phyloP scores from a whole-genome alignment of 768 basidiomycete species.

The Naematelia aurantialba region DNA sequence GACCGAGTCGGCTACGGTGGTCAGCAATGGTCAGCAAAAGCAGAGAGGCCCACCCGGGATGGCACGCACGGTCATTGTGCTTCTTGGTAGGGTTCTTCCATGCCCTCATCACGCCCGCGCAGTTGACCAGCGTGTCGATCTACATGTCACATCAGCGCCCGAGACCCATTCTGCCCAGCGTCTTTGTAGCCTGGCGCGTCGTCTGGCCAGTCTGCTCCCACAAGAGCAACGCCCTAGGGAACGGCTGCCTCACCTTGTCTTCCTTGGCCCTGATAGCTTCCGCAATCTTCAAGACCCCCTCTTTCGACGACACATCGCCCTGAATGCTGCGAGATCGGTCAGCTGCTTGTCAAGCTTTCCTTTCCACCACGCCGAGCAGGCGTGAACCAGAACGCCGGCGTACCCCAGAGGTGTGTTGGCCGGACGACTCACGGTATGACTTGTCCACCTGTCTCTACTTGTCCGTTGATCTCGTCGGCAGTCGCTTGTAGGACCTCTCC shows the following conservation, averaged over 20 bases:
- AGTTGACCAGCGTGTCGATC: slow-evolving; percentile 34
- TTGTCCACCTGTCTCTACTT: slow-evolving; percentile 6
- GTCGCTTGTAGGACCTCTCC: slow-evolving; percentile 32
- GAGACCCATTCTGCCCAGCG: too few species aligned
- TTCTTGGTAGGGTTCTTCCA: slow-evolving; percentile 18
- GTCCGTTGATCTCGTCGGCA: slow-evolving; percentile 28
- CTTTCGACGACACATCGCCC: slow-evolving; percentile 41
- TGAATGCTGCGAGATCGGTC: slow-evolving; percentile 18
- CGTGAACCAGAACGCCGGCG: background rate
- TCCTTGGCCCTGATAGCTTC: slow-evolving; percentile 22
- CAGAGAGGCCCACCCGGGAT: too few species aligned
- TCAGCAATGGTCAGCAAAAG: background rate
- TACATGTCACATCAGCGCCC: background rate
- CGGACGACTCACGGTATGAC: slow-evolving; percentile 23
- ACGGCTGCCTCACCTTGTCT: slow-evolving; percentile 8
- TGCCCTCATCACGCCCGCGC: slow-evolving; percentile 27
- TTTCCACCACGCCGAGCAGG: background rate
- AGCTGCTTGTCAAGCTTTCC: background rate
- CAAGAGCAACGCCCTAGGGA: too few species aligned
- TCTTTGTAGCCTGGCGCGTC: background rate
- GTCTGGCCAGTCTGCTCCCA: background rate
- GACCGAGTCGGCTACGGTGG: slow-evolving; percentile 17
- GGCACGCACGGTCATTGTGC: slow-evolving; percentile 31
- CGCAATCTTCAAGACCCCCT: slow-evolving; percentile 27
- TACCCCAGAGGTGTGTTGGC: background rate